These are phyloP conservation scores for Lactarius hatsudake DNA, from an alignment of 768 basidiomycete genomes.

Conservation along the genomic window DNA sequence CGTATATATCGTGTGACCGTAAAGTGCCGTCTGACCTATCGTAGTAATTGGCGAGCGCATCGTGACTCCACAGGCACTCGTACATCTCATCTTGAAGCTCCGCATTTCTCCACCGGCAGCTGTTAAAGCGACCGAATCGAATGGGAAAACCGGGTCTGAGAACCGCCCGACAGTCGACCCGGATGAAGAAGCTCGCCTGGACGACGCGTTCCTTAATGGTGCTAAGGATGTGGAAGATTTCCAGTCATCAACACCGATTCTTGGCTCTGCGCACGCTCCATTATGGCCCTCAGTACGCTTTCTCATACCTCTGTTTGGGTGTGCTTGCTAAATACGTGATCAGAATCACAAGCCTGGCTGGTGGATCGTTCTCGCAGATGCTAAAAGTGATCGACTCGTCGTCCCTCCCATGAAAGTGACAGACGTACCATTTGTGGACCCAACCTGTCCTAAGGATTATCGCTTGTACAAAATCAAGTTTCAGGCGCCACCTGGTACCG, in stretches of 20 bases:
- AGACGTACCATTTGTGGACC: constrained; percentile 68
- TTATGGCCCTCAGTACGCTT: constrained; percentile 80
- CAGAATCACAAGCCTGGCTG: constrained; percentile 87
- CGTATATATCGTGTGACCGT: not conserved
- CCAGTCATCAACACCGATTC: constrained; percentile 38
- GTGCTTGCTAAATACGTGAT: not conserved
- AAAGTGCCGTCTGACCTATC: not conserved
- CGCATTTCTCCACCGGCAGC: constrained; percentile 58
- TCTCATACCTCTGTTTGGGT: not conserved
- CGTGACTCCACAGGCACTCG: constrained; percentile 85
- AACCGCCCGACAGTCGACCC: constrained; percentile 45
- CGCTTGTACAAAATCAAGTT: constrained; percentile 90
- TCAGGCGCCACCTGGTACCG: constrained; percentile 85
- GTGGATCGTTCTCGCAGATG: constrained; percentile 90
- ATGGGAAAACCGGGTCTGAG: constrained; percentile 40
- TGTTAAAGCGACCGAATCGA: constrained; percentile 28
- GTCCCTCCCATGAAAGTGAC: constrained; percentile 82
- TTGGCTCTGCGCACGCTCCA: constrained; percentile 83
- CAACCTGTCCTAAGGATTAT: constrained; percentile 52
- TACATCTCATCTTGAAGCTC: constrained; percentile 81
- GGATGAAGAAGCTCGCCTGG: constrained; percentile 43
- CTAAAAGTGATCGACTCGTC: constrained; percentile 78
- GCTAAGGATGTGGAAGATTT: constrained; percentile 64
- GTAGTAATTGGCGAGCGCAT: constrained; percentile 87
- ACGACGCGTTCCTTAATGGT: constrained; percentile 66